phyloP scores from a whole-genome alignment of 208 protist species.

The Trypanosomatidae sp. region DNA sequence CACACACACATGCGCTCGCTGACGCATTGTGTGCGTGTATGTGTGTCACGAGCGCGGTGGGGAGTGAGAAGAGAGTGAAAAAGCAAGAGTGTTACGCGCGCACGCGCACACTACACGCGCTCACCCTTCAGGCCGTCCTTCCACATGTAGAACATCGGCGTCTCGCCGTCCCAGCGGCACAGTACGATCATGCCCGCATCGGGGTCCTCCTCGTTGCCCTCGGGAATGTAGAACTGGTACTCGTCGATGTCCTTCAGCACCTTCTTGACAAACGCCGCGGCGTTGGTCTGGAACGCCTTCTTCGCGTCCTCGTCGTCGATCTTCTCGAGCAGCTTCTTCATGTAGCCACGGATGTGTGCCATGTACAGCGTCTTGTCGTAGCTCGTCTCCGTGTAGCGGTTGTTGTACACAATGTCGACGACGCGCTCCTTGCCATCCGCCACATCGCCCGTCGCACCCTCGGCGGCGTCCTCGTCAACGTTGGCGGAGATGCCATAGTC shows the following conservation, averaged over 20 bases:
- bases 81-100: not conserved
- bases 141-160: slow-evolving; percentile 82
- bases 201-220: slow-evolving; percentile 84
- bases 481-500: slow-evolving; percentile 87
- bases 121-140: slow-evolving; percentile 82
- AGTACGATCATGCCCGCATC: slow-evolving; percentile 86
- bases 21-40: too few species aligned
- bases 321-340: slow-evolving; percentile 80
- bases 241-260: slow-evolving; percentile 87
- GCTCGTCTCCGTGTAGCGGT: slow-evolving; percentile 84
- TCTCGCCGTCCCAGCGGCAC: slow-evolving; percentile 80
- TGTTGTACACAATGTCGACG: slow-evolving; percentile 83
- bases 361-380: slow-evolving; percentile 91
- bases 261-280: slow-evolving; percentile 84
- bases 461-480: slow-evolving; percentile 79
- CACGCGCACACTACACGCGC: slow-evolving; percentile 39
- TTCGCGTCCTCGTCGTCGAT: slow-evolving; percentile 72
- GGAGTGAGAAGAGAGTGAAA: too few species aligned
- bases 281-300: slow-evolving; percentile 84
- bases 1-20: too few species aligned
- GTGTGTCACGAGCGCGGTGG: too few species aligned
- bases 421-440: slow-evolving; percentile 68
- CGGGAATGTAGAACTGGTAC: slow-evolving; percentile 89
- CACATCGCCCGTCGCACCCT: slow-evolving; percentile 73
- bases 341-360: slow-evolving; percentile 87